Evolutionary conservation across 2,329 filamentous ascomycete genomes (phyloP).

Genomic region (Neonectria faginata): DNA sequence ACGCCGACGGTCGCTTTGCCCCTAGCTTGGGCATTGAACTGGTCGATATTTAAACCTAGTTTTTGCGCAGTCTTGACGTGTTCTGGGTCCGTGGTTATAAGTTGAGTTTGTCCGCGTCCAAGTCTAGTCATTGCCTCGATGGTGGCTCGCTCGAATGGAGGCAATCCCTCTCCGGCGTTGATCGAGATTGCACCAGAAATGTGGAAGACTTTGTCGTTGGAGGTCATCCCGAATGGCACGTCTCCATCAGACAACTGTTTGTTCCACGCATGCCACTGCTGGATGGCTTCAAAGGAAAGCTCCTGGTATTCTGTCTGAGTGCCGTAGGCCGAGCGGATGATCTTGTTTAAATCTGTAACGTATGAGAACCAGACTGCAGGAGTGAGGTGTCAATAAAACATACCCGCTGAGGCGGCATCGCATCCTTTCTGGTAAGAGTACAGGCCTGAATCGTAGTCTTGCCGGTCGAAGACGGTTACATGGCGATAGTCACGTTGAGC

Average conservation of each 20-base stretch:
- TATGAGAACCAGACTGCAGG: neutral
- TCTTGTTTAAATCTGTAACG: conserved; percentile 52
- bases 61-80: conserved; percentile 45
- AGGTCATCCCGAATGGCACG: conserved; percentile 53
- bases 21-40: conserved; percentile 47
- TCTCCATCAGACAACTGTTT: conserved; percentile 48
- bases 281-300: conserved; percentile 56
- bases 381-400: neutral
- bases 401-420: conserved; percentile 56
- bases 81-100: conserved; percentile 46
- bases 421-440: conserved; percentile 58
- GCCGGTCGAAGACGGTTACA: conserved; percentile 62
- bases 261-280: conserved; percentile 60
- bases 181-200: conserved; percentile 53
- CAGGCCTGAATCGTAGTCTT: conserved; percentile 53
- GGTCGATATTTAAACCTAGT: conserved; percentile 51
- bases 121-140: conserved; percentile 51
- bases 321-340: conserved; percentile 54
- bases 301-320: conserved; percentile 59
- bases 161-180: conserved; percentile 40
- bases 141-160: conserved; percentile 52
- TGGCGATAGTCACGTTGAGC: conserved; percentile 55
- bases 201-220: conserved; percentile 51
- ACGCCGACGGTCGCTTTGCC: conserved; percentile 48
- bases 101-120: conserved; percentile 51